Base-by-base conservation (phyloP, 108 stramenopile genomes). In the Nitzschia sp. region DNA sequence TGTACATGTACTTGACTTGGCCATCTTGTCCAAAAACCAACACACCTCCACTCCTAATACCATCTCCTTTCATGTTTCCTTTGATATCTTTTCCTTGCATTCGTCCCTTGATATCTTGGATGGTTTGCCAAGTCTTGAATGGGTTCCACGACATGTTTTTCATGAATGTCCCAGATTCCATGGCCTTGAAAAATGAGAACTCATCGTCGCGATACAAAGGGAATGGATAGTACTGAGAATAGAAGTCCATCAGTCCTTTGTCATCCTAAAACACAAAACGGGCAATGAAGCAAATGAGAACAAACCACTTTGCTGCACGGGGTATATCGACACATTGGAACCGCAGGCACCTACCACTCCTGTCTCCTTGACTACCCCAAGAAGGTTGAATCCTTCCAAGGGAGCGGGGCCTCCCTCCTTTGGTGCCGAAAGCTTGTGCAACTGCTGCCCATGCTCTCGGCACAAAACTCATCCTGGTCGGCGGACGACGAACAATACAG, bases 381-480 rank as follows among this genome's bases (percentile, higher is more conserved):
- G 79, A 21, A 91, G 14, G 0, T 65, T 69, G 63, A 85, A 87
- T 48, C 80, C 82, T 8, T 81, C 58, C 40, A 82, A 57, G 11
- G 72, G 50, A 26, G 78, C 62, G 17, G 38, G 10, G 21, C 72
- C 51, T 17, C 10, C 19, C 10, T 42, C 56, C 41, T 24, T 41
- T 10, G 57, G 10, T 34, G 74, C 63, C 63, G 81, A 82, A 83
- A 90, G 80, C 56, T 77, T 60, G 67, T 65, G 21, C 72, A 94
- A 74, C 53, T 86, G 83, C 26, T 63, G 82, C 44, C 83, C 92
- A 73, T 91, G 87, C 75, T 94, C 93, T 64, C 93, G 86, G 81
- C 93, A 94, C 63, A 90, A 79, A 1, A 73, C 70, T 91, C 93
- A 94, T 42, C 93, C 93, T 14, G 79, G 88, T 67, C 85, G 79